These are phyloP conservation scores for Albatrellus ellisii DNA, from an alignment of 768 basidiomycete species.

Conservation along the genomic window DNA sequence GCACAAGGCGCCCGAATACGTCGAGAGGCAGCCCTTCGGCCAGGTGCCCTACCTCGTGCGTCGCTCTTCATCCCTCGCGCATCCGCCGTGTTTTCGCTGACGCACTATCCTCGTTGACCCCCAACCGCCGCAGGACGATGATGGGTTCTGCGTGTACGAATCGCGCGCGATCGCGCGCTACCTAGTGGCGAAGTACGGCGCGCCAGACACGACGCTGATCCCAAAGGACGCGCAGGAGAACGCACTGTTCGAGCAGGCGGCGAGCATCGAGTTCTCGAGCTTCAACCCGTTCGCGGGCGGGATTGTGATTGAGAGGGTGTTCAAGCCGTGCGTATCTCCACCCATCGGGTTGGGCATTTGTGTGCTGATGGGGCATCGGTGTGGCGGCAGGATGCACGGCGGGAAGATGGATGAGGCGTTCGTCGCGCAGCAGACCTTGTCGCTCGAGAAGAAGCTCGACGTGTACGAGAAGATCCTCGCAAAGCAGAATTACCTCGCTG, in stretches of 20 bases:
- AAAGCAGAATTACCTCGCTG: slow-evolving; percentile 39
- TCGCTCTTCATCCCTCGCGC: slow-evolving; percentile 11
- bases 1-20: slow-evolving; percentile 33
- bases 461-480: slow-evolving; percentile 44
- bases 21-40: slow-evolving; percentile 48
- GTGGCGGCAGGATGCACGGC: slow-evolving; percentile 9
- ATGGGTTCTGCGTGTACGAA: slow-evolving; percentile 51
- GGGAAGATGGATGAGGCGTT: slow-evolving; percentile 17
- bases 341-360: not conserved
- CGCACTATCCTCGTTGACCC: not conserved
- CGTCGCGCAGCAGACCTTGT: slow-evolving; percentile 16
- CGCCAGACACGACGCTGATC: slow-evolving; percentile 32
- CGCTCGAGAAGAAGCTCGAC: slow-evolving; percentile 30
- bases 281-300: slow-evolving; percentile 36
- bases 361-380: slow-evolving; percentile 12
- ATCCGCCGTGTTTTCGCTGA: not conserved
- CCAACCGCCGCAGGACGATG: slow-evolving; percentile 26
- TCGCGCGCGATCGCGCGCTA: slow-evolving; percentile 51
- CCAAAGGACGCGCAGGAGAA: slow-evolving; percentile 27
- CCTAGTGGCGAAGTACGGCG: slow-evolving; percentile 35
- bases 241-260: slow-evolving; percentile 30
- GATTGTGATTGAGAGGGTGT: slow-evolving; percentile 34
- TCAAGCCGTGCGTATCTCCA: slow-evolving; percentile 29
- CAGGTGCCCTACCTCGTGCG: slow-evolving; percentile 42
- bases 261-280: slow-evolving; percentile 36